Conservation (phyloP, 1,284 basidiomycete species). For the Puccinia novopanici region DNA sequence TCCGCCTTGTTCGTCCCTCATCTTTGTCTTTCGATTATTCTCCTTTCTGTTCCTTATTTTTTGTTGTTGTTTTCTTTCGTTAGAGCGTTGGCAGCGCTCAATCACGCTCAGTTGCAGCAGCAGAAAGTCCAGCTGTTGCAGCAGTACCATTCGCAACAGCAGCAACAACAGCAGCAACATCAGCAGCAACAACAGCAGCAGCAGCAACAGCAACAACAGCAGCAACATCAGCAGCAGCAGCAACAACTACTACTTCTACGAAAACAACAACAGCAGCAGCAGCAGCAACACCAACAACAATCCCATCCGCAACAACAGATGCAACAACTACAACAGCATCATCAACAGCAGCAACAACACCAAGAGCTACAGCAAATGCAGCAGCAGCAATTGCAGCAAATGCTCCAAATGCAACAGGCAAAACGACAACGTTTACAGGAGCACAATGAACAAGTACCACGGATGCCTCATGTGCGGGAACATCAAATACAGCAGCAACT, state of each 20-base stretch:
- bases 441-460: neutral
- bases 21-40: neutral
- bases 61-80: neutral
- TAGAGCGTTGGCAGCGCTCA: neutral
- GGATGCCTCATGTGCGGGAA: neutral
- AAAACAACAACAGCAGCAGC: neutral
- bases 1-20: neutral
- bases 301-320: neutral
- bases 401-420: too few relatives aligned
- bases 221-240: neutral
- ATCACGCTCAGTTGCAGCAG: neutral
- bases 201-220: neutral
- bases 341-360: neutral
- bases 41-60: neutral
- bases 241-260: neutral
- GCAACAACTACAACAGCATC: neutral
- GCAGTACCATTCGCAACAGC: neutral
- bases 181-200: neutral
- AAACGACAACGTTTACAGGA: neutral
- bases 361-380: too few relatives aligned
- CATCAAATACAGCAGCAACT: neutral
- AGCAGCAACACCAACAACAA: conserved; percentile 1
- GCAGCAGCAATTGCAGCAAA: too few relatives aligned
- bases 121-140: neutral
- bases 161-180: neutral